Percentiles rank a stretch among this genome's conserved stretches.
Conservation (phyloP, 208 protist species). For the Trypanosoma congolense region DNA sequence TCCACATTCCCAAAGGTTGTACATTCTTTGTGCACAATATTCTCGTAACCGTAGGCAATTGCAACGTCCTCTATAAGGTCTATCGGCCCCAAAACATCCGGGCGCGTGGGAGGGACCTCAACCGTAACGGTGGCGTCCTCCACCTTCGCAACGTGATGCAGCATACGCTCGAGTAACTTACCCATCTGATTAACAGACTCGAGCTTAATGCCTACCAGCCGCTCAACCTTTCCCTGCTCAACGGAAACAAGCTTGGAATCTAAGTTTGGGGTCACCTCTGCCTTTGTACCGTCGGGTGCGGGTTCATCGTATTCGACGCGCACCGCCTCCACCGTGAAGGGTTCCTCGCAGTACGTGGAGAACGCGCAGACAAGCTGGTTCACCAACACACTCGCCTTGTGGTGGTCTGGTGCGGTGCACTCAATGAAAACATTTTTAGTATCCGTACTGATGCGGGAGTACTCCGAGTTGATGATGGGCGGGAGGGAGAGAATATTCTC, state of each 20-base stretch:
- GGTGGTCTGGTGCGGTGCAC: conserved; percentile 96
- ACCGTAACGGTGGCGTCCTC: conserved; percentile 75
- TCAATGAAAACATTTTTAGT: conserved; percentile 99
- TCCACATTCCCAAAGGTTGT: conserved; percentile 72
- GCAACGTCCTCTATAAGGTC: conserved; percentile 99
- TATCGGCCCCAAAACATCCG: conserved; percentile 94
- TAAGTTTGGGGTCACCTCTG: conserved; percentile 68
- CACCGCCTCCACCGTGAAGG: conserved; percentile 89
- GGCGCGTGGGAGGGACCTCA: conserved; percentile 79
- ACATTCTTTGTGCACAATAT: conserved; percentile 86
- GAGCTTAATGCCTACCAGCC: conserved; percentile 87
- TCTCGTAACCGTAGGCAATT: conserved; percentile 97
- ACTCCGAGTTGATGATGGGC: conserved; percentile 99
- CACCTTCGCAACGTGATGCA: conserved; percentile 59
- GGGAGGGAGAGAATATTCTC: conserved; percentile 95
- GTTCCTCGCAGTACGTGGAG: conserved; percentile 87
- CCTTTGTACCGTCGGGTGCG: conserved; percentile 55
- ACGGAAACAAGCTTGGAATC: conserved; percentile 41
- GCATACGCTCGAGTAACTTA: conserved; percentile 90
- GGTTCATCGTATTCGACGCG: conserved; percentile 72
- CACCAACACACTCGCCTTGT: conserved; percentile 94
- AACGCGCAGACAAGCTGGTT: conserved; percentile 97
- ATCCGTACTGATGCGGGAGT: conserved; percentile 94
- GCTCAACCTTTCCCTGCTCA: conserved; percentile 72
- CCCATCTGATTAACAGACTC: conserved; percentile 54